A percentile compares a stretch with the other conserved stretches of the same genome.
Evolutionary conservation across 164 flowering plant genomes (phyloP).

Genomic region (Vitis rotundifolia): DNA sequence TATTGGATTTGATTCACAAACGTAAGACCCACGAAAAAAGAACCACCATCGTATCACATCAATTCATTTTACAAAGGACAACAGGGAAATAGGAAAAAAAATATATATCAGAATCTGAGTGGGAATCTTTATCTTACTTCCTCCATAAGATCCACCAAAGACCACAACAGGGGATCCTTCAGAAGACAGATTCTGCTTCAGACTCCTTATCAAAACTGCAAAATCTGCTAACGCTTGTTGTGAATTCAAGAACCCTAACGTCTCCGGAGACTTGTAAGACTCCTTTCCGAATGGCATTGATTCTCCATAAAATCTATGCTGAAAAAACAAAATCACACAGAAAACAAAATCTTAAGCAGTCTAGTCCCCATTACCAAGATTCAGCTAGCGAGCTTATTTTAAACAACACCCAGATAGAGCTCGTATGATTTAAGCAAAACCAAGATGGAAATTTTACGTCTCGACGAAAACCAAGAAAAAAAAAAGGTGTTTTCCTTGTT

Average conservation of each 20-base stretch:
- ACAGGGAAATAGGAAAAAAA: not conserved
- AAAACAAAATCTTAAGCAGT: not conserved
- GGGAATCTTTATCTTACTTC: constrained; percentile 40
- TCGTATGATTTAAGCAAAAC: not conserved
- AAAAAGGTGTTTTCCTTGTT: not conserved
- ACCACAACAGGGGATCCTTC: constrained; percentile 62
- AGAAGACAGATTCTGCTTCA: constrained; percentile 58
- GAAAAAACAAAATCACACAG: constrained; percentile 10
- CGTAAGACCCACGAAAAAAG: not conserved
- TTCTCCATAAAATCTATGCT: constrained; percentile 67
- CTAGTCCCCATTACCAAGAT: not conserved
- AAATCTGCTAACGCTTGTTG: constrained; percentile 68
- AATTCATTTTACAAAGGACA: not conserved
- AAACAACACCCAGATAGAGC: constrained; percentile 2
- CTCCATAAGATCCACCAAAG: constrained; percentile 73
- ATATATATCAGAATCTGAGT: not conserved
- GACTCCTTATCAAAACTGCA: constrained; percentile 51
- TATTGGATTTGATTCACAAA: not conserved
- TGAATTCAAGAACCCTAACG: constrained; percentile 54
- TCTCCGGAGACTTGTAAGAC: constrained; percentile 43
- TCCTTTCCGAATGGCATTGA: constrained; percentile 62
- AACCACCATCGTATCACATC: not conserved
- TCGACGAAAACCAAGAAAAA: not conserved
- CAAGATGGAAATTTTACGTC: not conserved
- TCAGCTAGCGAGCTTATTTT: not conserved